A percentile compares a stretch with the other conserved stretches of the same genome.
Conservation (phyloP, 306 rosid species). For the Mimosa bimucronata region DNA sequence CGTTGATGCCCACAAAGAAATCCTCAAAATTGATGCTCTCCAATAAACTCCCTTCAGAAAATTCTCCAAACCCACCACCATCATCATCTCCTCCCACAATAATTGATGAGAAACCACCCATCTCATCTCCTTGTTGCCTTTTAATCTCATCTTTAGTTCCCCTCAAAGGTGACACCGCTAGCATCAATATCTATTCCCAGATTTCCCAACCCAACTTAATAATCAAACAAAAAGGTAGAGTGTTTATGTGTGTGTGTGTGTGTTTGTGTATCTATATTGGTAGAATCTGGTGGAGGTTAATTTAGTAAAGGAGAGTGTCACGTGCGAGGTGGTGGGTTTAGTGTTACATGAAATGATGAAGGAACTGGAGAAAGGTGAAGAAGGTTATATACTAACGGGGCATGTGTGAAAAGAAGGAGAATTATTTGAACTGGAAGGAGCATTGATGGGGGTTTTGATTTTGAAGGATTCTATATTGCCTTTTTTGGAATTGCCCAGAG, state of each 20-base stretch:
- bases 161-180: slow-evolving; percentile 69
- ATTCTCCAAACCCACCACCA: slow-evolving; percentile 56
- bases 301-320: background rate
- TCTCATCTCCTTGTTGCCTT: slow-evolving; percentile 48
- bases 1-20: slow-evolving; percentile 63
- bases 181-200: slow-evolving; percentile 55
- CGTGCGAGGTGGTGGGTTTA: slow-evolving; percentile 17
- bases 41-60: slow-evolving; percentile 60
- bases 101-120: slow-evolving; percentile 56
- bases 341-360: slow-evolving; percentile 14
- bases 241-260: too few species aligned
- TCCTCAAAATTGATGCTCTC: slow-evolving; percentile 83
- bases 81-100: slow-evolving; percentile 47
- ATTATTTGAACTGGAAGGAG: slow-evolving; percentile 2
- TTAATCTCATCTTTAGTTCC: slow-evolving; percentile 55
- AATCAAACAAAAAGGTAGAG: too few species aligned
- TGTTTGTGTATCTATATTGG: too few species aligned
- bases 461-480: slow-evolving; percentile 20
- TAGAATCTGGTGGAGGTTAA: background rate
- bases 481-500: slow-evolving; percentile 42
- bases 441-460: slow-evolving; percentile 28
- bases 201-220: background rate
- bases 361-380: background rate
- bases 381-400: background rate
- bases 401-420: background rate